Evolutionary conservation across 345 rosid genomes (phyloP).

Genomic region (Erysimum cheiranthoides): DNA sequence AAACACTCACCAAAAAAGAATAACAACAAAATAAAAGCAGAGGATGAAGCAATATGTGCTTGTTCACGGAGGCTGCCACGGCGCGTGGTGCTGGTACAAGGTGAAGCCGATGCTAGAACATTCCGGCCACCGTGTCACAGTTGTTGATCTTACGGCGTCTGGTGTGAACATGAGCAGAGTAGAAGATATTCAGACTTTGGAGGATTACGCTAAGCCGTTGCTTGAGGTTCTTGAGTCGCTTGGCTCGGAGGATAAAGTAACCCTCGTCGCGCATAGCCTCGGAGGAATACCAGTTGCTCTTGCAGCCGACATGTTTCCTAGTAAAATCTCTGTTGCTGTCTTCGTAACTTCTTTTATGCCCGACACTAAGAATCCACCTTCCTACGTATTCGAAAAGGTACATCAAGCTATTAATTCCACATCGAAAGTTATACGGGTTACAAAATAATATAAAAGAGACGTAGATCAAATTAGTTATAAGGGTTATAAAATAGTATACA

Average conservation of each 20-base stretch:
- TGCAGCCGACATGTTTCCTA: slow-evolving; percentile 53
- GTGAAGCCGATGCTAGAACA: slow-evolving; percentile 55
- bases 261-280: slow-evolving; percentile 71
- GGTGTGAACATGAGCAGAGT: slow-evolving; percentile 55
- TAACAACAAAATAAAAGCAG: neutral
- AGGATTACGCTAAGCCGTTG: slow-evolving; percentile 57
- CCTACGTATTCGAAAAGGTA: slow-evolving; percentile 37
- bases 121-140: slow-evolving; percentile 58
- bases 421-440: neutral
- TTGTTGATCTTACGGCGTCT: slow-evolving; percentile 57
- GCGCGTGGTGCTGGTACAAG: slow-evolving; percentile 78
- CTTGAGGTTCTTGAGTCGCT: slow-evolving; percentile 50
- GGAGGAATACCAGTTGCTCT: slow-evolving; percentile 59
- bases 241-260: slow-evolving; percentile 46
- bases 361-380: slow-evolving; percentile 38
- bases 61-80: slow-evolving; percentile 52
- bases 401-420: neutral
- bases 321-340: slow-evolving; percentile 41
- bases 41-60: slow-evolving; percentile 53
- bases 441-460: neutral
- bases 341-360: slow-evolving; percentile 46
- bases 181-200: slow-evolving; percentile 49
- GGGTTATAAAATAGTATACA: no score
- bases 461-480: no score
- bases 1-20: neutral